Percentiles rank a stretch among this genome's conserved stretches.
Evolutionary conservation across 257 asterid species (phyloP).

Genomic region (Solanum tarijense): DNA sequence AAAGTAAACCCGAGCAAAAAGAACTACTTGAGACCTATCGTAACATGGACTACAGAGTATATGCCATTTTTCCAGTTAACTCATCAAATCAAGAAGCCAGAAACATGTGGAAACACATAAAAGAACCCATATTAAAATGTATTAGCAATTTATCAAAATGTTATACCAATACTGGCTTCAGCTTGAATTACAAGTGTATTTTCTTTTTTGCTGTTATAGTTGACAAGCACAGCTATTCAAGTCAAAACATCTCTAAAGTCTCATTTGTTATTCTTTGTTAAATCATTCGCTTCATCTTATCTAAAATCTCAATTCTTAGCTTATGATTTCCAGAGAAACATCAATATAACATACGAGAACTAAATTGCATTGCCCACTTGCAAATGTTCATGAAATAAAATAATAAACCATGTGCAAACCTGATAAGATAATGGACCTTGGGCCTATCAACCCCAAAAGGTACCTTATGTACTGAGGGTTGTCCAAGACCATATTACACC

Average conservation of each 20-base stretch:
- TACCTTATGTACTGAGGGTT: background rate
- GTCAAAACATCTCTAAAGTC: background rate
- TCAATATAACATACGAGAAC: background rate
- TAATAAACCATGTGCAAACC: background rate
- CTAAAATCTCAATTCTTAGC: background rate
- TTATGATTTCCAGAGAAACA: background rate
- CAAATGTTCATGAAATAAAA: background rate
- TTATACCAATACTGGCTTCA: background rate
- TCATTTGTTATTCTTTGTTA: background rate
- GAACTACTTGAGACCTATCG: background rate
- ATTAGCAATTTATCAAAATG: background rate
- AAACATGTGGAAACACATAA: background rate
- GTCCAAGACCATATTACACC: background rate
- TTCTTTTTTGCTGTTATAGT: background rate
- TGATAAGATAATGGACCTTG: background rate
- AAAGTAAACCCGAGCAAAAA: background rate
- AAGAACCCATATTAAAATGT: background rate
- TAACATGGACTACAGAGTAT: background rate
- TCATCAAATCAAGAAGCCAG: background rate
- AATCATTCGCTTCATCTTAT: background rate
- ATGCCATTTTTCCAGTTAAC: background rate
- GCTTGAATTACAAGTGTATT: background rate
- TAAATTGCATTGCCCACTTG: background rate
- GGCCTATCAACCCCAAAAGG: background rate
- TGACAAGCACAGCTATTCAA: background rate